These are phyloP conservation scores for Lachancea sp. DNA, from an alignment of 805 yeast genomes.

Conservation along the genomic window DNA sequence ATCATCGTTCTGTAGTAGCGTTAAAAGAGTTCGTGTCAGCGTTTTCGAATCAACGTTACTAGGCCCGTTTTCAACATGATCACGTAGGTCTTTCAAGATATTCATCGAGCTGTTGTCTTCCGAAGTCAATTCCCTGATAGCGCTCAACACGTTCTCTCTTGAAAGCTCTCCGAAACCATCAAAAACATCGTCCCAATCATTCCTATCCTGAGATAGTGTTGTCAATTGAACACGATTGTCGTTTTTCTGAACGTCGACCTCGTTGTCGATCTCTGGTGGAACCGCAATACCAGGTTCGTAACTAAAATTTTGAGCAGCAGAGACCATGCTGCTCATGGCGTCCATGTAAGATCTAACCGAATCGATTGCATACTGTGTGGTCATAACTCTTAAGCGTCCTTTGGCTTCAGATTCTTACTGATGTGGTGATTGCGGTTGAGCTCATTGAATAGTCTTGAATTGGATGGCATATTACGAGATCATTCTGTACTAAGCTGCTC, in stretches of 20 bases:
- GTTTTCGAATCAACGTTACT: slow-evolving; percentile 32
- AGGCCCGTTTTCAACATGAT: slow-evolving; percentile 12
- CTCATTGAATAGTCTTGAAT: not conserved
- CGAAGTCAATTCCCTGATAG: slow-evolving; percentile 15
- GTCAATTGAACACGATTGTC: slow-evolving; percentile 25
- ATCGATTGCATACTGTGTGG: slow-evolving; percentile 45
- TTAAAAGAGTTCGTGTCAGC: slow-evolving; percentile 26
- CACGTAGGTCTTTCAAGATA: slow-evolving; percentile 16
- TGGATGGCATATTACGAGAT: not conserved
- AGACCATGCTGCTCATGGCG: slow-evolving; percentile 70
- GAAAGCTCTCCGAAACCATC: slow-evolving; percentile 31
- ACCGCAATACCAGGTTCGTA: slow-evolving; percentile 21
- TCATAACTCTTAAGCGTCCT: slow-evolving; percentile 29
- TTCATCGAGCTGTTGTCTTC: slow-evolving; percentile 8
- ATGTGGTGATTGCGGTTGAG: not conserved
- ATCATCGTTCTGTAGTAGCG: slow-evolving; percentile 32
- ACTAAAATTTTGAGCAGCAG: slow-evolving; percentile 35
- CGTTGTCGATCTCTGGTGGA: slow-evolving; percentile 35
- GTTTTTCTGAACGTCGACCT: slow-evolving; percentile 20
- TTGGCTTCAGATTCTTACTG: too few species aligned
- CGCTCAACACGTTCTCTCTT: slow-evolving; percentile 18
- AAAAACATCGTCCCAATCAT: slow-evolving; percentile 35
- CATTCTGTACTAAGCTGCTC: not conserved
- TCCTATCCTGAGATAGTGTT: slow-evolving; percentile 34
- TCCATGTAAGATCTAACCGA: slow-evolving; percentile 73